Percentiles rank a stretch among this genome's conserved stretches.
Conservation (phyloP, 2,329 filamentous ascomycete genomes). For the Berkeleyomyces basicola region DNA sequence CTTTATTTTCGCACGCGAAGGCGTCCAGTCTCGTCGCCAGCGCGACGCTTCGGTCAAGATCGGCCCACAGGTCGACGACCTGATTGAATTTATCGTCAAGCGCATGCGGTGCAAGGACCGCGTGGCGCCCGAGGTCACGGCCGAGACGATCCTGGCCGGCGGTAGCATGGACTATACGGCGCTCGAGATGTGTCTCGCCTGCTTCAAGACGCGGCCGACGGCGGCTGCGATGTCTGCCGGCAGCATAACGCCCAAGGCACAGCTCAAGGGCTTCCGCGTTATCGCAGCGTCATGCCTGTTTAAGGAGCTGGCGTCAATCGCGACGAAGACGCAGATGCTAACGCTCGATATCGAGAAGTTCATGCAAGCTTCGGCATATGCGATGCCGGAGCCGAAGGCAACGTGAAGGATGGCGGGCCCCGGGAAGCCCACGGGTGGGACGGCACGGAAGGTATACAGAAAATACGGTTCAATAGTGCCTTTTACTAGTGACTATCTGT, state of each 20-base stretch:
- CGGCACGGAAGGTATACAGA: too few relatives aligned
- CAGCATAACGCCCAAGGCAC: conserved; percentile 3
- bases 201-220: conserved; percentile 18
- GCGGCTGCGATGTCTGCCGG: conserved; percentile 16
- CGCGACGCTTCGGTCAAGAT: conserved; percentile 35
- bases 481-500: background rate
- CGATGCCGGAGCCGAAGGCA: background rate
- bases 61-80: conserved; percentile 33
- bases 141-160: background rate
- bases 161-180: background rate
- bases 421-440: too few relatives aligned
- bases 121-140: background rate
- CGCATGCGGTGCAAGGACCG: conserved; percentile 19
- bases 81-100: conserved; percentile 26
- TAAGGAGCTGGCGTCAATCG: conserved; percentile 17
- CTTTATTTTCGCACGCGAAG: conserved; percentile 34
- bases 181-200: conserved; percentile 15
- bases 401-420: too few relatives aligned
- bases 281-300: conserved; percentile 24
- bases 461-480: background rate
- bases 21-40: conserved; percentile 32
- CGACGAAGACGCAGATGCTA: background rate
- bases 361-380: background rate
- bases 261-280: conserved; percentile 23
- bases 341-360: background rate